Conservation (phyloP, 169 alveolate genomes). For the Perkinsus olseni region DNA sequence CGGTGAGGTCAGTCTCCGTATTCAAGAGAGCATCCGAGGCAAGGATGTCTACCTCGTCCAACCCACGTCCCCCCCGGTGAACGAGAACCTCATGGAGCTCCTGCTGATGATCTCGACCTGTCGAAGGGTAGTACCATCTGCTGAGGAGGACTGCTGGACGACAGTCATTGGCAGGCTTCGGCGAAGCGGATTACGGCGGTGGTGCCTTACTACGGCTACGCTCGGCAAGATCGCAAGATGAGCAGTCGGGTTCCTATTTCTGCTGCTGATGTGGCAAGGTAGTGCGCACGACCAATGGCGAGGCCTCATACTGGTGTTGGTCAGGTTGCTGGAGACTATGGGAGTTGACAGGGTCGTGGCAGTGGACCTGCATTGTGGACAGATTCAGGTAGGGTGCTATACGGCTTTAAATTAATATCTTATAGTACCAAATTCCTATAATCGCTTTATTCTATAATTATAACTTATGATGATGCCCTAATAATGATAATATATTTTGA, state of each 20-base stretch:
- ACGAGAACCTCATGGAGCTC: constrained; percentile 87
- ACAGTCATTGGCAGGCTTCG: constrained; percentile 21
- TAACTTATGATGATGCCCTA: too few relatives aligned
- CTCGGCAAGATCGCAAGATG: constrained; percentile 82
- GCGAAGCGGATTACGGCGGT: constrained; percentile 89
- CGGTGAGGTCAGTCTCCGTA: constrained; percentile 82
- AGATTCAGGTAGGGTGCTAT: constrained; percentile 57
- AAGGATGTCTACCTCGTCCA: constrained; percentile 83
- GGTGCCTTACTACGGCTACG: constrained; percentile 94
- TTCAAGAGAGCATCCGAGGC: constrained; percentile 78
- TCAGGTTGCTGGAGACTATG: constrained; percentile 87
- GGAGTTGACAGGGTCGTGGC: constrained; percentile 92
- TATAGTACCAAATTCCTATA: too few relatives aligned
- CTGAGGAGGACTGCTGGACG: background rate
- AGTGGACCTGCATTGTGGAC: constrained; percentile 88
- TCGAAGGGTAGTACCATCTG: constrained; percentile 61
- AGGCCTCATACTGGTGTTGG: constrained; percentile 55
- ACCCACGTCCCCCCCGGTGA: constrained; percentile 93
- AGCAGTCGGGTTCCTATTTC: constrained; percentile 78
- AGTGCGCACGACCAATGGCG: constrained; percentile 3
- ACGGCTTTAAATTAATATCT: too few relatives aligned
- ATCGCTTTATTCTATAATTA: too few relatives aligned
- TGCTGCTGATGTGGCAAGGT: constrained; percentile 34
- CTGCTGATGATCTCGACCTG: constrained; percentile 86
- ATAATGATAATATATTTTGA: too few relatives aligned